Percentiles rank a stretch among this genome's conserved stretches.
These are phyloP conservation scores for Gossypium longicalyx DNA, from an alignment of 345 rosid species.

Conservation along the genomic window DNA sequence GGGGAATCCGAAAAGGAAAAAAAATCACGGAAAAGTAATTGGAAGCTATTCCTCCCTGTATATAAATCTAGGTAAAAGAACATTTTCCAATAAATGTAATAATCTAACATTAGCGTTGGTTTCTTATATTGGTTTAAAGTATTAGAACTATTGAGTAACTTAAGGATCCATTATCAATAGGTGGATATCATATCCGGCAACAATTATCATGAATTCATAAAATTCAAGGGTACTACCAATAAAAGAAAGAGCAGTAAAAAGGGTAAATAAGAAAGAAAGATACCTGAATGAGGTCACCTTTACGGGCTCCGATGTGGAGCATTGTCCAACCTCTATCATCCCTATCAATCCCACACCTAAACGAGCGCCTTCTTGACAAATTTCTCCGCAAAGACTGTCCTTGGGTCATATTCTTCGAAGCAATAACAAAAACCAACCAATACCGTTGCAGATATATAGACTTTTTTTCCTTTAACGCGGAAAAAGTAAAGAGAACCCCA, in stretches of 20 bases:
- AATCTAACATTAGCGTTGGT: neutral
- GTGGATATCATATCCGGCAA: neutral
- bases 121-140: neutral
- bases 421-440: neutral
- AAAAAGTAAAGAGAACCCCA: neutral
- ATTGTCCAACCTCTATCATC: slow-evolving; percentile 95
- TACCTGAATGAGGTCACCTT: slow-evolving; percentile 79
- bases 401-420: slow-evolving; percentile 41
- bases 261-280: neutral
- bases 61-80: neutral
- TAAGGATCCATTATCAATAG: neutral
- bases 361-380: slow-evolving; percentile 53
- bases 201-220: neutral
- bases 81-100: neutral
- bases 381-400: slow-evolving; percentile 47
- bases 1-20: too few species aligned
- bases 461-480: neutral
- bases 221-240: neutral
- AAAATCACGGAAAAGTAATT: too few species aligned
- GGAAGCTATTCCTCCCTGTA: too few species aligned
- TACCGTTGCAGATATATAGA: neutral
- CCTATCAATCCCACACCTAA: slow-evolving; percentile 40
- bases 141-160: neutral
- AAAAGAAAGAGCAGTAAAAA: neutral
- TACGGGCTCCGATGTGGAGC: slow-evolving; percentile 78